Conservation (phyloP, 2,329 filamentous ascomycete species). For the Paecilomyces niveus region DNA sequence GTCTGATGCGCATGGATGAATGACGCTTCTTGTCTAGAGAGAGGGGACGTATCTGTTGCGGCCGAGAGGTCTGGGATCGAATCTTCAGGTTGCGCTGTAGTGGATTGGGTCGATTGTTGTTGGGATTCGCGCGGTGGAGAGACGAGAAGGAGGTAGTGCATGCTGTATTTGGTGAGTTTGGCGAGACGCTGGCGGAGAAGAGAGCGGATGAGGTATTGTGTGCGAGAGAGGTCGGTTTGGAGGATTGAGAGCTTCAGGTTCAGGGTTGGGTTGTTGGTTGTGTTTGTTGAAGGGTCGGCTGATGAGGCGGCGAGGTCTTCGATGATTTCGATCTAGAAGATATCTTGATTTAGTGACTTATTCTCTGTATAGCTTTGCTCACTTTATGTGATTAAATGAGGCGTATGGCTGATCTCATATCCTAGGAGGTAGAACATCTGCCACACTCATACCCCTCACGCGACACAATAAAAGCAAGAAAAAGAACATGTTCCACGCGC, state of each 20-base stretch:
- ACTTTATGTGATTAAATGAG: background rate
- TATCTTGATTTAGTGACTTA: background rate
- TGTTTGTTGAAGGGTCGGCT: constrained; percentile 54
- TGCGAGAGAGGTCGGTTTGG: constrained; percentile 91
- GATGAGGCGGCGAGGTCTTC: constrained; percentile 50
- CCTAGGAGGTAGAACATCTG: background rate
- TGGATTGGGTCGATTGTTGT: constrained; percentile 7
- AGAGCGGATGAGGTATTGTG: constrained; percentile 82
- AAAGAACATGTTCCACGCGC: background rate
- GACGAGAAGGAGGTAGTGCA: constrained; percentile 38
- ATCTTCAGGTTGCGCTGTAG: constrained; percentile 17
- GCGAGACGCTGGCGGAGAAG: constrained; percentile 77
- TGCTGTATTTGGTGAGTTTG: constrained; percentile 54
- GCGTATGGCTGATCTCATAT: background rate
- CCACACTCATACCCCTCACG: background rate
- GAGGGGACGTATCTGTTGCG: constrained; percentile 44
- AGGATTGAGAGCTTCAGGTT: constrained; percentile 93
- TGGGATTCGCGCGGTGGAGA: constrained; percentile 11
- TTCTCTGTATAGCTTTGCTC: background rate
- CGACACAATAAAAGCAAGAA: background rate
- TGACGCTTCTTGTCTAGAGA: constrained; percentile 69
- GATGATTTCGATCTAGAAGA: constrained; percentile 56
- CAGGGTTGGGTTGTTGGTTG: constrained; percentile 78
- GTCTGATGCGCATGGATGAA: constrained; percentile 83
- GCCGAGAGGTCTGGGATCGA: constrained; percentile 23